These are phyloP conservation scores for Myxozyma neotropica DNA, from an alignment of 805 yeast genomes.

Conservation along the genomic window DNA sequence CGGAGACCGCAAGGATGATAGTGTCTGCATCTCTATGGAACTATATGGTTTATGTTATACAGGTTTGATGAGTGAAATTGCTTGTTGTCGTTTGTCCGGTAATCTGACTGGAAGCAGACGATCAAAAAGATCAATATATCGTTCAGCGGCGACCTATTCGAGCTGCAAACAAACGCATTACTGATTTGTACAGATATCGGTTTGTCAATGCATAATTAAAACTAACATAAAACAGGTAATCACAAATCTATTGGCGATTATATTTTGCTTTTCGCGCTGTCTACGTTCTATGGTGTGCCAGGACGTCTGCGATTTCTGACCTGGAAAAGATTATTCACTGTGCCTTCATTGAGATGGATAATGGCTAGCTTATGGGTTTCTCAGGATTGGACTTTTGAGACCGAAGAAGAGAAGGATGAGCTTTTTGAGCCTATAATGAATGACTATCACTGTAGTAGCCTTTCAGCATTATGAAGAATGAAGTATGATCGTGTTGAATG, in stretches of 20 bases:
- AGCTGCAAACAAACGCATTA: conserved; percentile 14
- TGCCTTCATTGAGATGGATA: conserved; percentile 25
- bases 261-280: conserved; percentile 21
- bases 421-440: not conserved
- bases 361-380: conserved; percentile 22
- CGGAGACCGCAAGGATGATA: not conserved
- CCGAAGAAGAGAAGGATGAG: conserved; percentile 6
- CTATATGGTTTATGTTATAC: not conserved
- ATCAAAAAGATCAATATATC: conserved; percentile 22
- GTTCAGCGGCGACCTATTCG: conserved; percentile 31
- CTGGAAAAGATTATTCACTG: conserved; percentile 22
- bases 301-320: conserved; percentile 19
- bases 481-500: too few relatives aligned
- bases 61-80: not conserved
- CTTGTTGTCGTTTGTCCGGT: too few relatives aligned
- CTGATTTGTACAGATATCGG: conserved; percentile 17
- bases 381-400: conserved; percentile 28
- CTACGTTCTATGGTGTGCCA: conserved; percentile 17
- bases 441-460: conserved; percentile 13
- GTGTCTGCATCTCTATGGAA: not conserved
- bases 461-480: too few relatives aligned
- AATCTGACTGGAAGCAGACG: conserved; percentile 11
- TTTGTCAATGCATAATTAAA: not conserved
- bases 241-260: conserved; percentile 22
- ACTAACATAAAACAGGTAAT: conserved; percentile 15